Evolutionary conservation across 768 basidiomycete genomes (phyloP), one percentile per base, ranked within the genome.

Genomic region (Xerocomellus chrysenteron): DNA sequence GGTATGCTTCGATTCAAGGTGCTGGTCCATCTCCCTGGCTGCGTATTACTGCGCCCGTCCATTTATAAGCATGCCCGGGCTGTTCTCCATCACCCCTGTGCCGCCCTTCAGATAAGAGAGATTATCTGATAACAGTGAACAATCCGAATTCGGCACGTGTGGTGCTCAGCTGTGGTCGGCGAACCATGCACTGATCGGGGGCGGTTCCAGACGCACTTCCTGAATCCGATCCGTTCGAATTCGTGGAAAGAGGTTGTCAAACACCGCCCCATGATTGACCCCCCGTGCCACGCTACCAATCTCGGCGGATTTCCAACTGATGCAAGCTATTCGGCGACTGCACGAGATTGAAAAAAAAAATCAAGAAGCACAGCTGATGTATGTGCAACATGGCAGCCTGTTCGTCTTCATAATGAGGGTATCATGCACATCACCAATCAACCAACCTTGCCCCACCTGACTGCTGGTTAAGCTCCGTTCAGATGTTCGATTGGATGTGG

Each of bases 141-240:
- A 9, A 33, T 28, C 55, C 49, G 52, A 36, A 57, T 44, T 8
- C 33, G 19, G 36, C 49, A 47, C 41, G 17, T 63, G 68, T 64
- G 49, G 58, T 63, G 65, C 59, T 47, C 50, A 52, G 55, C 67
- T 70, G 68, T 68, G 68, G 67, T 70, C 56, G 48, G 19, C 50
- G 67, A 61, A 58, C 57, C 61, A 54, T 43, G 49, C n/a, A 58
- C 40, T 60, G 67, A 68, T 70, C 67, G 67, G 68, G 58, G 61
- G 65, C 61, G 59, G 56, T 57, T 57, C 55, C 43, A 44, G 54
- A 41, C 48, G 54, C 55, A 35, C 57, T 68, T 63, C 58, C 56
- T 33, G 54, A 39, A 24, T 50, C 57, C 56, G 49, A 44, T 52
- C 52, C 54, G 49, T 68, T 54, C 44, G 37, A 67, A 32, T 57